These are phyloP conservation scores for Isoetes engelmannii DNA, from an alignment of 83 land plant species.

Conservation along the genomic window DNA sequence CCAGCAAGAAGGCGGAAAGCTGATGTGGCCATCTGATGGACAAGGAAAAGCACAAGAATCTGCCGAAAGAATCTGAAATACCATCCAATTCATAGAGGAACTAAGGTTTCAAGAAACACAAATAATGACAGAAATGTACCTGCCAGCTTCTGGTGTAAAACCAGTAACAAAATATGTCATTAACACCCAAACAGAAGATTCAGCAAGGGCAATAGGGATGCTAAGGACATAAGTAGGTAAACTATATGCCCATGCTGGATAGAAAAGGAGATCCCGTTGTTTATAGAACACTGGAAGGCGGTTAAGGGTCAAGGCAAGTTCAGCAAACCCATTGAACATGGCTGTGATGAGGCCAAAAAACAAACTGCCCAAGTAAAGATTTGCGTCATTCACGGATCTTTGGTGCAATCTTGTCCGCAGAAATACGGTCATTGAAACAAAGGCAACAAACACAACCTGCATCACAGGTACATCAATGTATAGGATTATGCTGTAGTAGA, in stretches of 20 bases:
- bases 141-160: conserved; percentile 23
- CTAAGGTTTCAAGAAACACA: too few relatives aligned
- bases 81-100: too few relatives aligned
- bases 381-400: background rate
- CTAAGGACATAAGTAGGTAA: conserved; percentile 15
- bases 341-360: conserved; percentile 19
- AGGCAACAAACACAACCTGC: conserved; percentile 14
- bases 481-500: background rate
- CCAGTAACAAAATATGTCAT: conserved; percentile 23
- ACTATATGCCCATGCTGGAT: conserved; percentile 24
- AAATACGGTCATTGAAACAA: conserved; percentile 7
- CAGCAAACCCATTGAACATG: conserved; percentile 33
- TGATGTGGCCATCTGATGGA: conserved; percentile 17
- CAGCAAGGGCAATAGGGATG: conserved; percentile 14
- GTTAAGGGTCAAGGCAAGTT: conserved; percentile 21
- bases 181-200: conserved; percentile 15
- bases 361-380: background rate
- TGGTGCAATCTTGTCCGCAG: background rate
- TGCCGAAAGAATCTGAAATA: conserved; percentile 27
- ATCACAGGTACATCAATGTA: background rate
- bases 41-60: conserved; percentile 18
- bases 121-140: conserved; percentile 1
- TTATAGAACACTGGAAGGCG: conserved; percentile 35
- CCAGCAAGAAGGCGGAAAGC: conserved; percentile 11
- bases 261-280: conserved; percentile 27